Conservation (phyloP, 1,284 basidiomycete genomes). For the Leccinum griseonigrum region DNA sequence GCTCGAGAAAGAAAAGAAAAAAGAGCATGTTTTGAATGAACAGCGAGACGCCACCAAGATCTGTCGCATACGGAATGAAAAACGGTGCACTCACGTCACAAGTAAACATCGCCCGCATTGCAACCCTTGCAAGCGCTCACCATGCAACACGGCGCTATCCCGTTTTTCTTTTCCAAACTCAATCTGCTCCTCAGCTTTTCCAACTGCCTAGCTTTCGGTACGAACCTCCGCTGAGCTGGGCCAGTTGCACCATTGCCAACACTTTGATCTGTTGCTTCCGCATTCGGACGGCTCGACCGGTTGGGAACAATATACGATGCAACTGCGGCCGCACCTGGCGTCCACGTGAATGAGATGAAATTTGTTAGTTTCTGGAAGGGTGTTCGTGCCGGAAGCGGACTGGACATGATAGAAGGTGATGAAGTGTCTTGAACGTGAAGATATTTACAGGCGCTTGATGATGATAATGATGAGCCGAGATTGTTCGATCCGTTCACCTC, state of each 20-base stretch:
- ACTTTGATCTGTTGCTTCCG: constrained; percentile 14
- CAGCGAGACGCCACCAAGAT: constrained; percentile 1
- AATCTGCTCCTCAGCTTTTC: constrained; percentile 55
- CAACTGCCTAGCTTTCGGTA: constrained; percentile 62
- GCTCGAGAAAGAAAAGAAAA: constrained; percentile 1
- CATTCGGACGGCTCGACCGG: constrained; percentile 24
- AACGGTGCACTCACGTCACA: constrained; percentile 38
- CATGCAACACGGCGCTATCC: constrained; percentile 28
- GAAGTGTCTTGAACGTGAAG: constrained; percentile 25
- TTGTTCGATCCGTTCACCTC: constrained; percentile 20
- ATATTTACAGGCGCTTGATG: constrained; percentile 25
- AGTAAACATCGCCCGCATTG: constrained; percentile 37
- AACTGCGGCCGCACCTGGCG: constrained; percentile 39
- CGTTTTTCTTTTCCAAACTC: constrained; percentile 41
- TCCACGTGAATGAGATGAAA: constrained; percentile 55
- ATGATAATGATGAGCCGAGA: constrained; percentile 1
- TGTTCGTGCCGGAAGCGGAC: constrained; percentile 49
- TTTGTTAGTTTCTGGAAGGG: constrained; percentile 49
- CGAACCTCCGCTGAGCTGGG: constrained; percentile 39
- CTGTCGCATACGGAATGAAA: constrained; percentile 1
- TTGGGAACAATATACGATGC: constrained; percentile 28
- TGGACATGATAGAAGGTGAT: constrained; percentile 48
- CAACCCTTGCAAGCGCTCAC: constrained; percentile 44
- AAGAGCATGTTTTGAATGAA: constrained; percentile 7
- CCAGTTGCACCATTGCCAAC: constrained; percentile 13